These are phyloP conservation scores for Cyclospora cayetanensis DNA, from an alignment of 169 alveolate genomes.

Conservation along the genomic window DNA sequence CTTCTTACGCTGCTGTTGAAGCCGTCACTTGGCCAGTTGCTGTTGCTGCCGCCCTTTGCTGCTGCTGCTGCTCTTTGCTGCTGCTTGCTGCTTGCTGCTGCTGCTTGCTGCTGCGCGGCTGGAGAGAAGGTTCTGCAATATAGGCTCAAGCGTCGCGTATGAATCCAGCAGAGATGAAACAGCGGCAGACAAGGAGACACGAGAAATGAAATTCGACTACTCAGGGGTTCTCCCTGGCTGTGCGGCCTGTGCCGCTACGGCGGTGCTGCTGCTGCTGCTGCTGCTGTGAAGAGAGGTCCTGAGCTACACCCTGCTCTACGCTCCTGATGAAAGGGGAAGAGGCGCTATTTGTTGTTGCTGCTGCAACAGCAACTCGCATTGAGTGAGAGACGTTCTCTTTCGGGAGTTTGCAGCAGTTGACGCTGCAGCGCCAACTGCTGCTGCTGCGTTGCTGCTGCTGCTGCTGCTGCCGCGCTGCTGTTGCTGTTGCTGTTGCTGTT, in stretches of 20 bases:
- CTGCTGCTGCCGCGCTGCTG: conserved; percentile 31
- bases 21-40: background rate
- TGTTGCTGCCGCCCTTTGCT: background rate
- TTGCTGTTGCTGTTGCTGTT: conserved; percentile 6
- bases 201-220: background rate
- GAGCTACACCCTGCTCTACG: background rate
- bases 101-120: conserved; percentile 5
- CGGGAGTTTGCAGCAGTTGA: background rate
- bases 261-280: conserved; percentile 30
- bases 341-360: background rate
- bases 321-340: background rate
- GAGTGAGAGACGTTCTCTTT: background rate
- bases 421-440: conserved; percentile 13
- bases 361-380: background rate
- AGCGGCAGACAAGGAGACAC: background rate
- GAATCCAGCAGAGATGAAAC: background rate
- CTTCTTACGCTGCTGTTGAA: too few species aligned
- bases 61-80: conserved; percentile 9
- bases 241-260: conserved; percentile 11
- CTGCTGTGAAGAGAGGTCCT: background rate
- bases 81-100: too few species aligned
- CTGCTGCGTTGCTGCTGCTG: conserved; percentile 29
- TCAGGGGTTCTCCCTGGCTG: background rate
- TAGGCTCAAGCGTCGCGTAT: background rate
- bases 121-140: background rate